phyloP scores from a whole-genome alignment of 1,139 yeast species.

The Kodamaea anthophila region DNA sequence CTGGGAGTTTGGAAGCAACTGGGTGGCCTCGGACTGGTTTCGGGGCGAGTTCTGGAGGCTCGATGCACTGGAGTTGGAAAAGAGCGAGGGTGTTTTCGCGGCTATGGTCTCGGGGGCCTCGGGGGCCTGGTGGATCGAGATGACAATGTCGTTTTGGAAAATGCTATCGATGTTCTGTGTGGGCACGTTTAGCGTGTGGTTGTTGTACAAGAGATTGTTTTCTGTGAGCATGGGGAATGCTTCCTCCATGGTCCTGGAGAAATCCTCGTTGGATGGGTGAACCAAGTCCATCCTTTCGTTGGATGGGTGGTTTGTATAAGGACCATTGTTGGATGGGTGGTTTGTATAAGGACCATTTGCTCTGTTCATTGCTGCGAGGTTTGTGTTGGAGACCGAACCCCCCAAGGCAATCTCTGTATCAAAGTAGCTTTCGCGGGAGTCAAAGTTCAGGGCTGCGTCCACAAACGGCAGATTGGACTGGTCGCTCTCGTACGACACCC shows the following conservation, averaged over 20 bases:
- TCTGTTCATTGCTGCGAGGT: constrained; percentile 19
- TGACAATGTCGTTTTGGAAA: constrained; percentile 22
- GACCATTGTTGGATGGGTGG: constrained; percentile 5
- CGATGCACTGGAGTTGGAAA: constrained; percentile 37
- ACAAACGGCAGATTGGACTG: constrained; percentile 31
- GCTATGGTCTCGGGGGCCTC: constrained; percentile 31
- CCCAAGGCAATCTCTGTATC: constrained; percentile 37
- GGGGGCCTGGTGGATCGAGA: constrained; percentile 30
- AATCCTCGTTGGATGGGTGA: neutral
- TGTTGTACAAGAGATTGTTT: constrained; percentile 19
- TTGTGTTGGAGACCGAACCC: constrained; percentile 35
- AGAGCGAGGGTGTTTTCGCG: constrained; percentile 39
- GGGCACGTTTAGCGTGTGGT: constrained; percentile 14
- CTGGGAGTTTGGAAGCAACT: constrained; percentile 17
- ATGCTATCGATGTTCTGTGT: constrained; percentile 7
- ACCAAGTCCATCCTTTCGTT: neutral
- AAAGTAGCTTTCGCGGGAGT: constrained; percentile 15
- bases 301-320: constrained; percentile 7
- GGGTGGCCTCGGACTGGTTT: constrained; percentile 5
- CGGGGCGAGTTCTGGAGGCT: constrained; percentile 20
- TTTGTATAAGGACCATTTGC: constrained; percentile 9
- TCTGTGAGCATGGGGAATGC: constrained; percentile 20
- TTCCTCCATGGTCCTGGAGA: neutral
- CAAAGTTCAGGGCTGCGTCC: constrained; percentile 34
- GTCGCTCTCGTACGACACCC: constrained; percentile 23